A percentile compares a stretch with the other conserved stretches of the same genome.
Conservation (phyloP, 306 rosid species). For the Crataegus laevigata region DNA sequence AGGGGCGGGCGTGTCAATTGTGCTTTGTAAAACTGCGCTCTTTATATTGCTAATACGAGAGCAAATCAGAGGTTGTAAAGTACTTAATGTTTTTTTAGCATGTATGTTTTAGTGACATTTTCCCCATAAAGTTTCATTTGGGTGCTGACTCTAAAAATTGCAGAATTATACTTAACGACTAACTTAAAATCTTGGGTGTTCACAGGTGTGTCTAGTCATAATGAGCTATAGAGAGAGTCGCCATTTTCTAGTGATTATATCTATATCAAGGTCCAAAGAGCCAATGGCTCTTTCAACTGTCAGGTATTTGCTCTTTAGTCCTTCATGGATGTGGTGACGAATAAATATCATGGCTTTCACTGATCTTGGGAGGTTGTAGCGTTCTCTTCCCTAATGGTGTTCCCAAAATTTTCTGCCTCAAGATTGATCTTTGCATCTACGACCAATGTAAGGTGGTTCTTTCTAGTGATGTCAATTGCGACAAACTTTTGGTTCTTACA, state of each 20-base stretch:
- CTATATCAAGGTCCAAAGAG: no score
- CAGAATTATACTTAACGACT: neutral
- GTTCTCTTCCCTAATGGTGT: no score
- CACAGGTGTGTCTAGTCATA: neutral
- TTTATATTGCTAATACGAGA: neutral
- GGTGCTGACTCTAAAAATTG: neutral
- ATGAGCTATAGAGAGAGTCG: no score
- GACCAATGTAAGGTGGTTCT: neutral
- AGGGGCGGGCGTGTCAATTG: no score
- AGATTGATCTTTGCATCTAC: neutral
- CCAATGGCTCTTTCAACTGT: no score
- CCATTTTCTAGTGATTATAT: no score
- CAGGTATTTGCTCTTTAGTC: no score
- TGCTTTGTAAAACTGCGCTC: fast-evolving
- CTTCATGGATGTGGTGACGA: no score
- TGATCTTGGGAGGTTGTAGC: no score
- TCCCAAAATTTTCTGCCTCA: neutral
- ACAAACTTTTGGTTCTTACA: no score
- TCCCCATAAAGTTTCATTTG: neutral
- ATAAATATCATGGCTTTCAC: no score
- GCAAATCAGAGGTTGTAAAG: neutral
- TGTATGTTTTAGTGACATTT: neutral
- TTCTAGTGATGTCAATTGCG: neutral
- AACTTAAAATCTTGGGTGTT: no score
- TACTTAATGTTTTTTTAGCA: neutral